Conservation (phyloP, 805 yeast species). For the Starmerella vaccinii region DNA sequence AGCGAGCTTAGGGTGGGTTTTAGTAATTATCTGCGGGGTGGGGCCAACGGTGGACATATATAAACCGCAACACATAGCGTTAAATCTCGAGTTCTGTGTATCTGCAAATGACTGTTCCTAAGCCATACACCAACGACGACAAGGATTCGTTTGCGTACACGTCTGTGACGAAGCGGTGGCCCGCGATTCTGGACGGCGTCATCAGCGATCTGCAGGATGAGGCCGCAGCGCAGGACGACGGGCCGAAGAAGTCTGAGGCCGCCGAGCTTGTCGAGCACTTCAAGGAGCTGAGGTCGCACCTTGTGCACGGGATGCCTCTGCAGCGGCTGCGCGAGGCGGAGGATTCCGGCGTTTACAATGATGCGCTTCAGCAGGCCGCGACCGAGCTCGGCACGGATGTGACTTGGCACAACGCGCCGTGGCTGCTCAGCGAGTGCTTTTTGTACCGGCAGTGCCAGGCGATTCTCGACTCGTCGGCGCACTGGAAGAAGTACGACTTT, state of each 20-base stretch:
- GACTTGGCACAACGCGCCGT: slow-evolving; percentile 78
- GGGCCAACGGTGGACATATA: background rate
- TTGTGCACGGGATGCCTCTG: slow-evolving; percentile 35
- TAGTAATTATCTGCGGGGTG: slow-evolving; percentile 6
- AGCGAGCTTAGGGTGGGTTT: background rate
- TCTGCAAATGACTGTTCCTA: slow-evolving; percentile 6
- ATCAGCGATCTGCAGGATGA: slow-evolving; percentile 49
- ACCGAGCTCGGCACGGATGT: slow-evolving; percentile 30
- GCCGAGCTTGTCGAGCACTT: slow-evolving; percentile 37
- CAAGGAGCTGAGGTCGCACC: slow-evolving; percentile 33
- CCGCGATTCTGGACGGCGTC: slow-evolving; percentile 60
- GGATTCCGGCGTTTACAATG: slow-evolving; percentile 50
- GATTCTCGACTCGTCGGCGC: slow-evolving; percentile 27
- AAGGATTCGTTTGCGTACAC: slow-evolving; percentile 67
- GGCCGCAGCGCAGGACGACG: slow-evolving; percentile 25
- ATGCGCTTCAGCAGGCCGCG: background rate
- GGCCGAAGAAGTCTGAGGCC: slow-evolving; percentile 38
- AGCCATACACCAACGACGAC: slow-evolving; percentile 36
- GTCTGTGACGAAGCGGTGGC: slow-evolving; percentile 80
- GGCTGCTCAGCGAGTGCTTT: slow-evolving; percentile 82
- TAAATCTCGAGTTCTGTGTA: no score
- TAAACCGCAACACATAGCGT: no score
- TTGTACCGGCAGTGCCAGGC: slow-evolving; percentile 48
- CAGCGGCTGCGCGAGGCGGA: slow-evolving; percentile 37
- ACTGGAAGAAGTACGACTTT: slow-evolving; percentile 57